A percentile compares a stretch with the other conserved stretches of the same genome.
These are phyloP conservation scores for Heteromeles arbutifolia DNA, from an alignment of 306 rosid genomes.

Conservation along the genomic window DNA sequence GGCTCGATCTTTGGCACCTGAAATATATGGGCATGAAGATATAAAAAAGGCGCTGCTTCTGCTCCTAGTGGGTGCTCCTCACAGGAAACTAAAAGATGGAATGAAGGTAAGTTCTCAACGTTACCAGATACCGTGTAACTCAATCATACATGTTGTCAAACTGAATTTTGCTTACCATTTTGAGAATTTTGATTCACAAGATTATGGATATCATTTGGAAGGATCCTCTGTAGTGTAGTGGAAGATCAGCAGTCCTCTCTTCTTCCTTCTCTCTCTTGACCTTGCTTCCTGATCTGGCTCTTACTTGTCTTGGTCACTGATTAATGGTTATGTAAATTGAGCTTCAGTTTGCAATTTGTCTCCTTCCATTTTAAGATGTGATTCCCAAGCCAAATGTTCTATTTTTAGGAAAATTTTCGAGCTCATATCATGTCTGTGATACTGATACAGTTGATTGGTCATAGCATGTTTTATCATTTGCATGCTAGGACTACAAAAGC, in stretches of 20 bases:
- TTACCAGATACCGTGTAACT: background rate
- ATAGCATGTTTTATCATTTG: background rate
- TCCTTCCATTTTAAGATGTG: background rate
- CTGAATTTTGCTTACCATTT: background rate
- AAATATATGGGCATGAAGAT: slow-evolving; percentile 96
- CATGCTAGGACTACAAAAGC: background rate
- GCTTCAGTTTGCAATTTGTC: background rate
- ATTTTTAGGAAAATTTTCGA: background rate
- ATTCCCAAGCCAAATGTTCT: background rate
- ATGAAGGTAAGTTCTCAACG: slow-evolving; percentile 60
- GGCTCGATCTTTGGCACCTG: slow-evolving; percentile 91
- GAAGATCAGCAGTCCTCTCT: background rate
- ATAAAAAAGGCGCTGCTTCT: slow-evolving; percentile 85
- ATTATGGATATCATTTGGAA: background rate
- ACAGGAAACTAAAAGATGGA: slow-evolving; percentile 83
- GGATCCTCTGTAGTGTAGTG: background rate
- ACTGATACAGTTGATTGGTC: background rate
- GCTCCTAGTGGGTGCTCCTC: slow-evolving; percentile 96
- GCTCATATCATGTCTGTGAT: background rate
- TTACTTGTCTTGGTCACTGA: background rate
- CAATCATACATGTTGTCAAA: background rate
- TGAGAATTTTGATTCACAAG: background rate
- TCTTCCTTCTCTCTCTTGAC: background rate
- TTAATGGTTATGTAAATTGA: background rate
- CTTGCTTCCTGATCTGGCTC: background rate